A percentile compares a stretch with the other conserved stretches of the same genome.
These are phyloP conservation scores for Vigna trinervia DNA, from an alignment of 306 rosid species.

Conservation along the genomic window DNA sequence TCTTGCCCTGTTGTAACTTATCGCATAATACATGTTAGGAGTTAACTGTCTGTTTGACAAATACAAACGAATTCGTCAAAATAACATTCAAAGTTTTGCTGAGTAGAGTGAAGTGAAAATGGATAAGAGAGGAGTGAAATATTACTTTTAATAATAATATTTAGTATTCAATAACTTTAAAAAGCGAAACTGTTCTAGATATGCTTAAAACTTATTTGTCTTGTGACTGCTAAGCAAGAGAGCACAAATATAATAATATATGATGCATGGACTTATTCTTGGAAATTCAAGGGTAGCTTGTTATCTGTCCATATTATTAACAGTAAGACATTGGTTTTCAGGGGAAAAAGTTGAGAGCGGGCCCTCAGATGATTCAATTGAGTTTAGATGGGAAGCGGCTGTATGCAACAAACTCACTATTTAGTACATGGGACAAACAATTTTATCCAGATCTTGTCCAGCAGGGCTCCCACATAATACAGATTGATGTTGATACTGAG, in stretches of 20 bases:
- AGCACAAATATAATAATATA: too few species aligned
- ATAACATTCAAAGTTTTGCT: not conserved
- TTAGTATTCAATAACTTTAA: not conserved
- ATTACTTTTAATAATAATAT: not conserved
- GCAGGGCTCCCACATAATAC: constrained; percentile 88
- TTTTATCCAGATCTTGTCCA: constrained; percentile 75
- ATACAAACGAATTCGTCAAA: not conserved
- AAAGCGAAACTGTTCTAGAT: not conserved
- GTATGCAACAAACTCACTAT: constrained; percentile 87
- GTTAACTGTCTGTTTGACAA: constrained; percentile 7
- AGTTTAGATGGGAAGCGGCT: constrained; percentile 92
- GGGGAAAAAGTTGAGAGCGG: constrained; percentile 84
- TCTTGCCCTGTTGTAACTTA: not conserved
- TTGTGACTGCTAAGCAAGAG: too few species aligned
- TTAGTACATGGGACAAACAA: constrained; percentile 87
- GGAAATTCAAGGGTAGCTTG: not conserved
- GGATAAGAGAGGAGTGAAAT: not conserved
- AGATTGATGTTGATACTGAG: constrained; percentile 78
- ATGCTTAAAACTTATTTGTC: not conserved
- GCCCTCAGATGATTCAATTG: constrained; percentile 94
- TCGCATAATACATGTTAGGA: not conserved
- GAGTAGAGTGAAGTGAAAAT: not conserved
- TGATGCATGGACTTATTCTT: not conserved
- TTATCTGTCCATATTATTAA: constrained; percentile 9
- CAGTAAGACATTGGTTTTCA: constrained; percentile 38